These are phyloP conservation scores for Phytophthora constricta DNA, from an alignment of 352 stramenopile species.

Conservation along the genomic window DNA sequence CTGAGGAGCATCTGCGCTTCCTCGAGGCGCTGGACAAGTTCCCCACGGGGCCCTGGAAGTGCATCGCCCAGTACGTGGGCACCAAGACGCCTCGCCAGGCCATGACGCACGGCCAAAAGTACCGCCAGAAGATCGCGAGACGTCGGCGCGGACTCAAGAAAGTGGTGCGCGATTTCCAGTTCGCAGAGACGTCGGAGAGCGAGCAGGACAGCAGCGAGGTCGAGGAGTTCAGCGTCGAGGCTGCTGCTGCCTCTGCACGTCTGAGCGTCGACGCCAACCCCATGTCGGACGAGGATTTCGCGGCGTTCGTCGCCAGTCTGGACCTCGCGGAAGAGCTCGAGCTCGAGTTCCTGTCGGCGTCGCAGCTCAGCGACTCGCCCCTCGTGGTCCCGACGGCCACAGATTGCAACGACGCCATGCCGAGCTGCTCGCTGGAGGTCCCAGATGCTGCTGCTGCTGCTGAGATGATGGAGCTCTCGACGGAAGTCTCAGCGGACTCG, in stretches of 20 bases:
- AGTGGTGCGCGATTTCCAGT: slow-evolving; percentile 38
- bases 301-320: slow-evolving; percentile 30
- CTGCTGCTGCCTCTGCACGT: neutral
- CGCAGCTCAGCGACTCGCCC: slow-evolving; percentile 23
- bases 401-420: neutral
- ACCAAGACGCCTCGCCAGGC: slow-evolving; percentile 88
- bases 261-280: slow-evolving; percentile 28
- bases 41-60: slow-evolving; percentile 55
- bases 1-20: slow-evolving; percentile 54
- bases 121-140: slow-evolving; percentile 75
- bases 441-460: neutral
- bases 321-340: slow-evolving; percentile 34
- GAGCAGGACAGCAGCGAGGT: slow-evolving; percentile 4
- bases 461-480: neutral
- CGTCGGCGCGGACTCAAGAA: slow-evolving; percentile 50
- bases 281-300: slow-evolving; percentile 35
- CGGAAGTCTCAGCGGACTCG: slow-evolving; percentile 5
- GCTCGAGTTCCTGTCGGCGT: slow-evolving; percentile 6
- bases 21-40: slow-evolving; percentile 57
- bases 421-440: slow-evolving; percentile 19
- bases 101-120: slow-evolving; percentile 94
- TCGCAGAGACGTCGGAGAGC: slow-evolving; percentile 19
- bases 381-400: slow-evolving; percentile 25
- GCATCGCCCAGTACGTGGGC: slow-evolving; percentile 55
- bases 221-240: no score